phyloP scores from a whole-genome alignment of 2,329 filamentous ascomycete species.

The Colletotrichum somersetense region DNA sequence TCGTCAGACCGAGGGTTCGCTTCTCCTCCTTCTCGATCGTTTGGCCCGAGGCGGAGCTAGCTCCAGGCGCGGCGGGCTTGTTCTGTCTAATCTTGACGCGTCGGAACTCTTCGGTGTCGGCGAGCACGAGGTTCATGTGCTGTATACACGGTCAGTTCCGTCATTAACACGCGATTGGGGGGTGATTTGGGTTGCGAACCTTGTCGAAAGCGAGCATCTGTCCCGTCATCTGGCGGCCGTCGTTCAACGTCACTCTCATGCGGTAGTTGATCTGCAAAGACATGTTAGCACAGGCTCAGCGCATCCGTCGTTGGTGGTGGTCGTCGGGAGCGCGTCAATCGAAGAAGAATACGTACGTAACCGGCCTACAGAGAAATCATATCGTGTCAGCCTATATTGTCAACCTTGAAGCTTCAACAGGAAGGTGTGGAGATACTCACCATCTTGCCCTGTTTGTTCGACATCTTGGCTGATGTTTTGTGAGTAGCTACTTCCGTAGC shows the following conservation, averaged over 20 bases:
- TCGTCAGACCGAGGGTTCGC: conserved; percentile 94
- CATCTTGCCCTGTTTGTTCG: conserved; percentile 99
- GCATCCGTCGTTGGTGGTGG: neutral
- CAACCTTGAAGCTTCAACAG: conserved; percentile 61
- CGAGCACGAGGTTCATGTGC: conserved; percentile 99
- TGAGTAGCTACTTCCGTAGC: conserved; percentile 49
- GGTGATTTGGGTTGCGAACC: conserved; percentile 61
- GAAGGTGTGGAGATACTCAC: conserved; percentile 71
- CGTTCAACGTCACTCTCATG: conserved; percentile 96
- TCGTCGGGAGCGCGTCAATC: neutral
- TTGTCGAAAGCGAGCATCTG: conserved; percentile 99
- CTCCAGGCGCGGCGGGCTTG: conserved; percentile 76
- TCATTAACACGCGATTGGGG: conserved; percentile 26
- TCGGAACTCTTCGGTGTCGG: conserved; percentile 98
- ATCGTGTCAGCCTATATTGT: conserved; percentile 71
- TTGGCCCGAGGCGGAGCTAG: conserved; percentile 71
- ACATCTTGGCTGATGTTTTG: conserved; percentile 66
- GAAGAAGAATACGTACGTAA: conserved; percentile 69
- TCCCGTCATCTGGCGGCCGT: conserved; percentile 95
- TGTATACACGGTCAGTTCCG: conserved; percentile 52
- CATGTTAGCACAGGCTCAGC: neutral
- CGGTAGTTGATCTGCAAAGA: conserved; percentile 93
- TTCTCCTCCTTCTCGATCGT: conserved; percentile 94
- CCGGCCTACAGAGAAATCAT: conserved; percentile 69
- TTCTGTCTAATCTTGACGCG: conserved; percentile 87